Evolutionary conservation across 1,284 basidiomycete species (phyloP).

Genomic region (Athelia sp.): DNA sequence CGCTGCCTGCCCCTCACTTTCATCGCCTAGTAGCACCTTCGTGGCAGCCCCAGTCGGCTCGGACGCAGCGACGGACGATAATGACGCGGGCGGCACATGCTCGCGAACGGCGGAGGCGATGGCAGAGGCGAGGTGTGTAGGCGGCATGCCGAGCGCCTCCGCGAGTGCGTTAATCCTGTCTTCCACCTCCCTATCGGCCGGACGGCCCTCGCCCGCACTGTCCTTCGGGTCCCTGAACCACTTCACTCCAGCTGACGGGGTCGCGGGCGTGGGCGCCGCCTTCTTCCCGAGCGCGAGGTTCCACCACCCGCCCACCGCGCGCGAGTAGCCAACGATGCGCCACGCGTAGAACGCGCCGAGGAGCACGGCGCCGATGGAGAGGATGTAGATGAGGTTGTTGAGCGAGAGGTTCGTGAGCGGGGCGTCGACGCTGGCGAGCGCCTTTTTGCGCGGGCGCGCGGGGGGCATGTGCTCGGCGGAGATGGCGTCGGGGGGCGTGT

Average conservation of each 20-base stretch:
- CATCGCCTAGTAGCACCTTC: conserved; percentile 31
- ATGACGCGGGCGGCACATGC: conserved; percentile 51
- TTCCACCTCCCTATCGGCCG: conserved; percentile 37
- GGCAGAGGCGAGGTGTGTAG: conserved; percentile 53
- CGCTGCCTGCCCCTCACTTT: conserved; percentile 7
- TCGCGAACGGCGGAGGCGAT: conserved; percentile 53
- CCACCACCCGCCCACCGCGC: conserved; percentile 56
- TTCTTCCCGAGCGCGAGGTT: conserved; percentile 40
- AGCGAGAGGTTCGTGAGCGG: conserved; percentile 32
- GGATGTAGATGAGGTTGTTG: conserved; percentile 42
- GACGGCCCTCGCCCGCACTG: conserved; percentile 5
- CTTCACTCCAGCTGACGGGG: conserved; percentile 11
- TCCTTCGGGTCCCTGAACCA: not conserved
- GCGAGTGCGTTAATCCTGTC: conserved; percentile 54
- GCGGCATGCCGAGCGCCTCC: conserved; percentile 52
- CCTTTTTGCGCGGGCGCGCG: not conserved
- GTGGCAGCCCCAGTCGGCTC: conserved; percentile 27
- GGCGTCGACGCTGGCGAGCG: conserved; percentile 20
- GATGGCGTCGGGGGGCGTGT: no score
- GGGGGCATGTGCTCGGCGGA: not conserved
- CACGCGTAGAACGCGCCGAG: conserved; percentile 47
- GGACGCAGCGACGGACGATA: conserved; percentile 47
- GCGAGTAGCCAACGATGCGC: conserved; percentile 44
- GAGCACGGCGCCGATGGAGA: conserved; percentile 38
- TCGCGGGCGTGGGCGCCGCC: conserved; percentile 23